phyloP scores from a whole-genome alignment of 257 asterid genomes.

The Salvia splendens region DNA sequence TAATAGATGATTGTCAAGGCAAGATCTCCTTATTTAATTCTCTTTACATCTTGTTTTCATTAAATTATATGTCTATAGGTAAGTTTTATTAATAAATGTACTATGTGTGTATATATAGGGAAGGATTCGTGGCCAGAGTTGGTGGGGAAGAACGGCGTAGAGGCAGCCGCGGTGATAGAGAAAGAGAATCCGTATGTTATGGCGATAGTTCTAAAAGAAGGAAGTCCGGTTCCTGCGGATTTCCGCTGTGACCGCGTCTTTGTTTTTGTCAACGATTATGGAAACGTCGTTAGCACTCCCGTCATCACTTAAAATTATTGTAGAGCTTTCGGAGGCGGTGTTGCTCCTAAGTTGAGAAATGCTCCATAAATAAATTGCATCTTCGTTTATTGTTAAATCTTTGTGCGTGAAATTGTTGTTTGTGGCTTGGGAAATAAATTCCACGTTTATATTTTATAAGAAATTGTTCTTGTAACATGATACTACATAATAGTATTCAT shows the following conservation, averaged over 20 bases:
- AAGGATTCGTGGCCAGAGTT: constrained; percentile 48
- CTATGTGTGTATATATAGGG: constrained; percentile 19
- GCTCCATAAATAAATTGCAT: too few relatives aligned
- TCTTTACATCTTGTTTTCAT: too few relatives aligned
- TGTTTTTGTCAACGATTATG: constrained; percentile 47
- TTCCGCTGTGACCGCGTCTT: constrained; percentile 54
- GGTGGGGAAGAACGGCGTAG: constrained; percentile 28
- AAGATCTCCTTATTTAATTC: neutral
- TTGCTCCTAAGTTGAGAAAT: too few relatives aligned
- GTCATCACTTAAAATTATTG: constrained; percentile 13
- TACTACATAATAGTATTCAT: too few relatives aligned
- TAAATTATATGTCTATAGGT: too few relatives aligned
- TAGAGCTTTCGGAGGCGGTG: too few relatives aligned
- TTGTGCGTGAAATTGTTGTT: too few relatives aligned
- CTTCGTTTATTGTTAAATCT: too few relatives aligned
- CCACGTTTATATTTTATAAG: too few relatives aligned
- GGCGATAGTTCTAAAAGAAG: constrained; percentile 46
- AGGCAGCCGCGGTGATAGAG: constrained; percentile 25
- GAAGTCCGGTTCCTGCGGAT: constrained; percentile 43
- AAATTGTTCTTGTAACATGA: too few relatives aligned
- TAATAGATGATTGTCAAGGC: constrained; percentile 28
- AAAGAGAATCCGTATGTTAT: constrained; percentile 33
- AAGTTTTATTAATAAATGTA: neutral
- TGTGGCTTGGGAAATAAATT: too few relatives aligned
- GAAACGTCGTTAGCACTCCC: constrained; percentile 22